Evolutionary conservation across 176 grass and related monocot species (phyloP), one percentile per base, ranked within the genome.

Genomic region (Triticum turgidum): DNA sequence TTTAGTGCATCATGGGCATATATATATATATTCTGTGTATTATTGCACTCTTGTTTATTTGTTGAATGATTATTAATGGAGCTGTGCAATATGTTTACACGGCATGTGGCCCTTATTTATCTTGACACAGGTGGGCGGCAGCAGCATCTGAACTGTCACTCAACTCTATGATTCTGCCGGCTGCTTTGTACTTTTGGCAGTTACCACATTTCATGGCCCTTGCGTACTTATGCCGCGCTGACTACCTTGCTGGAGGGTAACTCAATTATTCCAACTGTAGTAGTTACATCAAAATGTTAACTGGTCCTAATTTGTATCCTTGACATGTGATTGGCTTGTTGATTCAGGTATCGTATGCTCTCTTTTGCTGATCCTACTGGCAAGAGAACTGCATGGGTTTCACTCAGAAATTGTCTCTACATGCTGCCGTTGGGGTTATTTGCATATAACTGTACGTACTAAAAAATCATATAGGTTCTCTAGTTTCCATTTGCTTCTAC

Each of bases 201-300:
- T 86, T 98, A 88, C 96, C 96, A 11, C 96, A 98, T 84, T 98
- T 98, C 63, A 98, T 98, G 96, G 91, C 96, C 70, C 96, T 98
- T 44, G 96, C 96, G 3, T 98, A 98, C 80, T 82, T 98, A 69
- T 98, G 96, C 82, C 93, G 96, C 3, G 63, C 69, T 14, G 96
- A 98, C 85, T 98, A 98, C 71, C 88, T 98, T 82, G 89, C 93
- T 85, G 96, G 96, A 94, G 93, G 96, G 96, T 98, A 91, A 83
- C 9, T 91, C 61, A 73, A 84, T 52, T 56, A 74, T 74, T 20
- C 81, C 33, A 22, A 9, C 37, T 80, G 41, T 80, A 49, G 79
- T 75, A 79, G 38, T 51, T 9, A 68, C 35, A 78, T 71, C 32
- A 38, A 13, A 66, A 59, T 74, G 39, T 69, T 80, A 18, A 21